Percentiles rank a stretch among this genome's conserved stretches.
Evolutionary conservation across 306 rosid genomes (phyloP).

Genomic region (Purshia tridentata): DNA sequence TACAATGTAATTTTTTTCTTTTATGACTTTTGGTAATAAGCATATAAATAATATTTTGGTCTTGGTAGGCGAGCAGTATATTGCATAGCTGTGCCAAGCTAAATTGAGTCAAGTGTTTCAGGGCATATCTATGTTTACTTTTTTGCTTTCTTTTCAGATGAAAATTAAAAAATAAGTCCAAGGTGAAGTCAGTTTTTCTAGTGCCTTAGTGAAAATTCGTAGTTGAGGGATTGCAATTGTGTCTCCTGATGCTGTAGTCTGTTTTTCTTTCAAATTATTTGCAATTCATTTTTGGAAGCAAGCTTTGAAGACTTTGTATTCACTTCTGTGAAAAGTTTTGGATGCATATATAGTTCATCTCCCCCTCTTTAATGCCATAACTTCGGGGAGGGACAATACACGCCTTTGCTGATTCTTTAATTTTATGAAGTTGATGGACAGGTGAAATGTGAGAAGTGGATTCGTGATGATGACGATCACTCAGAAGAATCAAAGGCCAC

Average conservation of each 20-base stretch:
- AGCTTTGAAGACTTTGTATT: not conserved
- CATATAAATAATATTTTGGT: constrained; percentile 7
- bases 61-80: constrained; percentile 12
- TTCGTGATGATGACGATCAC: constrained; percentile 65
- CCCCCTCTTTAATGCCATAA: not conserved
- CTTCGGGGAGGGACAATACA: no score
- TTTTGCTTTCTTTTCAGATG: not conserved
- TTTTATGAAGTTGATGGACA: constrained; percentile 81
- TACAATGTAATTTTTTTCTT: not conserved
- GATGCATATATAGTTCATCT: constrained; percentile 1
- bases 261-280: not conserved
- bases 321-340: not conserved
- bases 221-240: not conserved
- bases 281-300: not conserved
- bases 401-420: constrained; percentile 35
- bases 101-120: no score
- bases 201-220: no score
- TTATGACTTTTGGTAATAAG: not conserved
- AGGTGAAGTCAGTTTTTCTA: not conserved
- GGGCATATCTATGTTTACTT: not conserved
- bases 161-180: not conserved
- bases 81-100: not conserved
- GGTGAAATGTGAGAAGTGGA: constrained; percentile 96
- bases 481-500: constrained; percentile 78
- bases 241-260: not conserved